Evolutionary conservation across 2,329 filamentous ascomycete species (phyloP).

Genomic region (Bertia moriformis): DNA sequence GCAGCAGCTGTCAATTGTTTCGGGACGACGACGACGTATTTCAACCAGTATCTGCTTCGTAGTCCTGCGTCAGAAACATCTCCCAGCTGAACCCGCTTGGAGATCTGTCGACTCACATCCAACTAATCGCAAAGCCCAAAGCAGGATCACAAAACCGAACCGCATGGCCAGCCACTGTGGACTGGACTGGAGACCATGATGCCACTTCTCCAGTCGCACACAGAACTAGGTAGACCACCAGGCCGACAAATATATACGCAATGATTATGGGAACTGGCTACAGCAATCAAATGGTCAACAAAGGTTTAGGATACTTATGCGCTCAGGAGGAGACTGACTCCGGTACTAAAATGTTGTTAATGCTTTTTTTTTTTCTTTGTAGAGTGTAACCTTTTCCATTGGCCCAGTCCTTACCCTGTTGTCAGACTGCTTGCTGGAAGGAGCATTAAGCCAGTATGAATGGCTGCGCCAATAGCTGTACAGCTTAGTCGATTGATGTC

Average conservation of each 20-base stretch:
- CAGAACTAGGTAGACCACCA: background rate
- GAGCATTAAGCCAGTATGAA: background rate
- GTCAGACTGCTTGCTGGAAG: too few relatives aligned
- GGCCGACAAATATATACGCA: background rate
- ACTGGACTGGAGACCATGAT: background rate
- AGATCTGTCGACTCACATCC: background rate
- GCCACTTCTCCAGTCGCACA: background rate
- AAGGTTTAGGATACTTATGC: too few relatives aligned
- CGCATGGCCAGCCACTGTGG: background rate
- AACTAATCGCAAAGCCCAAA: background rate
- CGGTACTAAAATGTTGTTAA: too few relatives aligned
- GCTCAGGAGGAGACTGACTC: too few relatives aligned
- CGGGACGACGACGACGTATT: background rate
- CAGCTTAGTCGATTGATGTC: too few relatives aligned
- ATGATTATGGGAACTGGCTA: background rate
- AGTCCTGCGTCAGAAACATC: background rate
- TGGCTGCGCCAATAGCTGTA: background rate
- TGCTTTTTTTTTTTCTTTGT: too few relatives aligned
- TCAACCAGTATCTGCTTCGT: background rate
- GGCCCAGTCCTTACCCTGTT: too few relatives aligned
- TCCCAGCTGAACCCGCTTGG: background rate
- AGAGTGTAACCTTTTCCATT: too few relatives aligned
- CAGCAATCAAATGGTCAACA: too few relatives aligned
- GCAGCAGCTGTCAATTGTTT: background rate
- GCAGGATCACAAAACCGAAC: background rate